Evolutionary conservation across 23 red algal genomes (phyloP).

Genomic region (Gracilariopsis chorda): DNA sequence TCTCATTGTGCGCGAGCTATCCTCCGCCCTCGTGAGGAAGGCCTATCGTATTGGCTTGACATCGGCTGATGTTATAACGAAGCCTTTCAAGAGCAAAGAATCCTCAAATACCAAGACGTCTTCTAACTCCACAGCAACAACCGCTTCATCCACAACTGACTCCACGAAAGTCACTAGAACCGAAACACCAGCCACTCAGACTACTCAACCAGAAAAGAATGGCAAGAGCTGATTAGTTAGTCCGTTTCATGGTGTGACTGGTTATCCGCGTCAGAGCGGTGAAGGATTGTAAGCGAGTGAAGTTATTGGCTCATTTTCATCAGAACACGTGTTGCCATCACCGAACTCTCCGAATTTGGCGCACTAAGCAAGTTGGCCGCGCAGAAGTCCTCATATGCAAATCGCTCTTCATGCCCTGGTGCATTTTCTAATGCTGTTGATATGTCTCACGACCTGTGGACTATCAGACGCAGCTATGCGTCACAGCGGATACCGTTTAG

Average conservation of each 20-base stretch:
- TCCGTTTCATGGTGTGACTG: too few relatives aligned
- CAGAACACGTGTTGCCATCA: too few relatives aligned
- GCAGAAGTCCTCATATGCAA: too few relatives aligned
- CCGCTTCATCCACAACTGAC: background rate
- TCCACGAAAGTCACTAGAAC: background rate
- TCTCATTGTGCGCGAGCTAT: constrained; percentile 20
- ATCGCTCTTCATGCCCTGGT: background rate
- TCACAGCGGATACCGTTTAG: too few relatives aligned
- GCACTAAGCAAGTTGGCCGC: too few relatives aligned
- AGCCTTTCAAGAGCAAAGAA: constrained; percentile 22
- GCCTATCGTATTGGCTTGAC: background rate
- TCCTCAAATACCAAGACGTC: background rate
- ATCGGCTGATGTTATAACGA: background rate
- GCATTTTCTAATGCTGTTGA: background rate
- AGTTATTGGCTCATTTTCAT: too few relatives aligned
- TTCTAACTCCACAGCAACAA: background rate
- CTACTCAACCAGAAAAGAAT: too few relatives aligned
- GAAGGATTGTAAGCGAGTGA: too few relatives aligned
- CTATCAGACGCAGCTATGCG: too few relatives aligned
- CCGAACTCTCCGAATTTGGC: too few relatives aligned
- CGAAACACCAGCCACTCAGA: background rate
- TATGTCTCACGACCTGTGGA: background rate
- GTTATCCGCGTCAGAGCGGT: too few relatives aligned
- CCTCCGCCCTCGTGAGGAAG: background rate
- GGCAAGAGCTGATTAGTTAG: too few relatives aligned